Percentiles rank a stretch among this genome's conserved stretches.
These are phyloP conservation scores for Mangifera indica DNA, from an alignment of 345 rosid genomes.

Conservation along the genomic window DNA sequence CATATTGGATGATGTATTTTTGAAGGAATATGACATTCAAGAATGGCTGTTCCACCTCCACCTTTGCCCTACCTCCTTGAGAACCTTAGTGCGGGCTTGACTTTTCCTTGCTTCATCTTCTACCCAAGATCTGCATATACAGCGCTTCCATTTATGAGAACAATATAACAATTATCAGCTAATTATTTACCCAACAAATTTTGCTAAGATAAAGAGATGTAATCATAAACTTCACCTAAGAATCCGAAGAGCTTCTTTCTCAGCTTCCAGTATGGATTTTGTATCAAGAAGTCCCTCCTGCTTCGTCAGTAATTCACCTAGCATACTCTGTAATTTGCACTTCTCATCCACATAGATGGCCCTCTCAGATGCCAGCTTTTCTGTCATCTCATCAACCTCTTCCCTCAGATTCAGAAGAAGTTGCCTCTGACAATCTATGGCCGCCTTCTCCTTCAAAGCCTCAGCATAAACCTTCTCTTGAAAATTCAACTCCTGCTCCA, in stretches of 20 bases:
- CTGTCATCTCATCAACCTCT: constrained; percentile 73
- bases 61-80: constrained; percentile 76
- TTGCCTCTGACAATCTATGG: constrained; percentile 81
- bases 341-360: constrained; percentile 45
- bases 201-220: neutral
- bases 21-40: constrained; percentile 18
- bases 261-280: constrained; percentile 72
- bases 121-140: constrained; percentile 73
- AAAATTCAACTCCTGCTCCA: constrained; percentile 56
- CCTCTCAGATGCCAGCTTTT: constrained; percentile 63
- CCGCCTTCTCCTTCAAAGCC: constrained; percentile 69
- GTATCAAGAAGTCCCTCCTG: constrained; percentile 55
- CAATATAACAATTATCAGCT: neutral
- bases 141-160: too few relatives aligned
- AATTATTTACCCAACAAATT: neutral
- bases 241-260: constrained; percentile 74
- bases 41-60: constrained; percentile 75
- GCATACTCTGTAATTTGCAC: constrained; percentile 36
- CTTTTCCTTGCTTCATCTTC: constrained; percentile 92
- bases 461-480: constrained; percentile 48
- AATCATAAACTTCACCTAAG: constrained; percentile 53
- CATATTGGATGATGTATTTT: neutral
- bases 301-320: constrained; percentile 43
- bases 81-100: constrained; percentile 83
- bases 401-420: constrained; percentile 53